A percentile compares a stretch with the other conserved stretches of the same genome.
Conservation (phyloP, 345 rosid genomes). For the Viola odorata region DNA sequence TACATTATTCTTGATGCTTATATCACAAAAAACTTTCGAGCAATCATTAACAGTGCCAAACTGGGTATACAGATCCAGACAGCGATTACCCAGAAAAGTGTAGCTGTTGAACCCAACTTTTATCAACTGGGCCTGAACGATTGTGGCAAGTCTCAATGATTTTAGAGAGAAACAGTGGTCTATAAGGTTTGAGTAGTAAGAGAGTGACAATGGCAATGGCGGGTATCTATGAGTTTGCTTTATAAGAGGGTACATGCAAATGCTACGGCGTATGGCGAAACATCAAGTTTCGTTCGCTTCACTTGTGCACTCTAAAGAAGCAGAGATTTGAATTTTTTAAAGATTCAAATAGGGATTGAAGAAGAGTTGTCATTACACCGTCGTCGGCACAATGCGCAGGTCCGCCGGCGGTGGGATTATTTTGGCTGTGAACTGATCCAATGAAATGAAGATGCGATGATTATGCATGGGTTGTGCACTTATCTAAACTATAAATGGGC, state of each 20-base stretch:
- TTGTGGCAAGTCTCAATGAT: conserved; percentile 24
- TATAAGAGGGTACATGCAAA: conserved; percentile 40
- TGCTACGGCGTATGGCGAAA: not conserved
- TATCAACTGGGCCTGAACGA: conserved; percentile 54
- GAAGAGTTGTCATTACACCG: too few relatives aligned
- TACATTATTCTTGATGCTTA: conserved; percentile 40
- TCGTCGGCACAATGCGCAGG: too few relatives aligned
- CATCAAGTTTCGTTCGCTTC: not conserved
- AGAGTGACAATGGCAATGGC: conserved; percentile 30
- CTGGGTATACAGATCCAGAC: conserved; percentile 52
- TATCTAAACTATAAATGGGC: too few relatives aligned
- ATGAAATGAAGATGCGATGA: too few relatives aligned
- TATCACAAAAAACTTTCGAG: conserved; percentile 37
- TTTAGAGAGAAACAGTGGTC: conserved; percentile 39
- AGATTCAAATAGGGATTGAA: too few relatives aligned
- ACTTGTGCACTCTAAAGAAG: too few relatives aligned
- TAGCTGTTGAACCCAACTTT: conserved; percentile 44
- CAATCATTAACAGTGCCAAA: conserved; percentile 37
- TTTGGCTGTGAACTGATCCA: too few relatives aligned
- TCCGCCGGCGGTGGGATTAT: too few relatives aligned
- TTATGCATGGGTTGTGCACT: too few relatives aligned
- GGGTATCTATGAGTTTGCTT: conserved; percentile 35
- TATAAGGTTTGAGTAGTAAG: conserved; percentile 35
- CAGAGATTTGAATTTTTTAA: too few relatives aligned
- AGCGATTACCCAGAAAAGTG: conserved; percentile 65